Evolutionary conservation across 495 filamentous ascomycete species (phyloP), one percentile per base, ranked within the genome.

Genomic region (Penicillium antarcticum): DNA sequence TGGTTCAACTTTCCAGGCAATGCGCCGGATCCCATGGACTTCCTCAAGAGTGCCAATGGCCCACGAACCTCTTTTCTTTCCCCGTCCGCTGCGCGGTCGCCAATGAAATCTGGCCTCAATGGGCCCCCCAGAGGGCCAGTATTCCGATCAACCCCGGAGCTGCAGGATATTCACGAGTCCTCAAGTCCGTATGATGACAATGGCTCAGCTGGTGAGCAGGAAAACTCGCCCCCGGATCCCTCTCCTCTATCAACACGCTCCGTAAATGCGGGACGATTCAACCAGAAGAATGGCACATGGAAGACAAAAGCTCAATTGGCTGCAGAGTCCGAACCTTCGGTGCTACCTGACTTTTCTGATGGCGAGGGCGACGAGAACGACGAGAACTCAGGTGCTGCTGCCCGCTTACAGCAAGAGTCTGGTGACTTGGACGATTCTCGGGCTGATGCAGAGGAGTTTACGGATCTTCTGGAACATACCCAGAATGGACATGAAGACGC

Each of bases 401-500:
- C 55, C 9, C 57, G 61, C 7, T 47, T 51, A 31, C 65, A 62
- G 19, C 43, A 67, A 45, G 58, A 69, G 33, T 67, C 61, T n/a
- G 58, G 50, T 7, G 58, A 52, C 18, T 60, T 69, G 35, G 55
- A 46, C 16, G 23, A 55, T 55, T 19, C 38, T 58, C 35, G 62
- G 32, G 19, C 14, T 40, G 58, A 61, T 12, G 51, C 63, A 14
- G 56, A 61, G 5, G 52, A 63, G 23, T 14, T 56, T 16, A 42
- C 53, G 31, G 72, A 85, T 45, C 67, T 81, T 55, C 63, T 71
- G 1, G 74, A 85, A 13, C 72, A 82, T 36, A 81, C 84, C 52
- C 65, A 71, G 16, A 70, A 86, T 52, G 81, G 81, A 26, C 39
- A 68, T 70, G 49, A 88, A 82, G 70, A 79, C 76, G 67, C 81